Evolutionary conservation across 164 flowering plant species (phyloP).

Genomic region (Sedum album): DNA sequence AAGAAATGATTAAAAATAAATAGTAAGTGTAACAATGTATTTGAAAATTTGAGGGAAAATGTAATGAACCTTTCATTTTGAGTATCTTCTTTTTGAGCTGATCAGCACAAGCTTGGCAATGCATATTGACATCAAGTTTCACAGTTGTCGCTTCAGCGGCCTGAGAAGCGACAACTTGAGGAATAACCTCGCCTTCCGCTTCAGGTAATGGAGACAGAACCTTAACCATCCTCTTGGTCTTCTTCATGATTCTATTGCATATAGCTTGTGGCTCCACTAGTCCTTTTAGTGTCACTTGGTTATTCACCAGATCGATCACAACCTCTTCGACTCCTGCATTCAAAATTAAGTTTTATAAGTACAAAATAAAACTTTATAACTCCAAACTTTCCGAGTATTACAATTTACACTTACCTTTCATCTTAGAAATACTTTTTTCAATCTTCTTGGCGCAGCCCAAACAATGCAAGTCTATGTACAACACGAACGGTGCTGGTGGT

Average conservation of each 20-base stretch:
- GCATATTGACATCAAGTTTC: constrained; percentile 85
- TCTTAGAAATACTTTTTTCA: constrained; percentile 54
- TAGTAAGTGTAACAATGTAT: not conserved
- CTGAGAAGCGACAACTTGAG: constrained; percentile 69
- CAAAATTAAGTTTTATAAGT: not conserved
- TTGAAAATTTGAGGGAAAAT: not conserved
- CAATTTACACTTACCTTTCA: constrained; percentile 40
- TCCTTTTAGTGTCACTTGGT: constrained; percentile 79
- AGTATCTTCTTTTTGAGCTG: constrained; percentile 85
- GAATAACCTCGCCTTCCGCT: constrained; percentile 58
- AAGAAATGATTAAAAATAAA: too few relatives aligned
- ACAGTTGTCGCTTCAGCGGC: constrained; percentile 55
- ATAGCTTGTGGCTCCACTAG: constrained; percentile 80
- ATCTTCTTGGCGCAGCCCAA: constrained; percentile 90
- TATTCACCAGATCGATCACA: constrained; percentile 50
- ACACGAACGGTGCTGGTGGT: constrained; percentile 51
- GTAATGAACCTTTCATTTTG: constrained; percentile 70
- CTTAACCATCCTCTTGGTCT: constrained; percentile 65
- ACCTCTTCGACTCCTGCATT: constrained; percentile 67
- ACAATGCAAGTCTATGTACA: constrained; percentile 85
- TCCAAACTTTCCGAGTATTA: not conserved
- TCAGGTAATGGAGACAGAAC: constrained; percentile 73
- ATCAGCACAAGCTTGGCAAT: constrained; percentile 85
- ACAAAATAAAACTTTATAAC: too few relatives aligned
- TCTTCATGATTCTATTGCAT: constrained; percentile 61